Conservation (phyloP, 1,139 yeast species). For the Zygosaccharomyces pseudobailii region DNA sequence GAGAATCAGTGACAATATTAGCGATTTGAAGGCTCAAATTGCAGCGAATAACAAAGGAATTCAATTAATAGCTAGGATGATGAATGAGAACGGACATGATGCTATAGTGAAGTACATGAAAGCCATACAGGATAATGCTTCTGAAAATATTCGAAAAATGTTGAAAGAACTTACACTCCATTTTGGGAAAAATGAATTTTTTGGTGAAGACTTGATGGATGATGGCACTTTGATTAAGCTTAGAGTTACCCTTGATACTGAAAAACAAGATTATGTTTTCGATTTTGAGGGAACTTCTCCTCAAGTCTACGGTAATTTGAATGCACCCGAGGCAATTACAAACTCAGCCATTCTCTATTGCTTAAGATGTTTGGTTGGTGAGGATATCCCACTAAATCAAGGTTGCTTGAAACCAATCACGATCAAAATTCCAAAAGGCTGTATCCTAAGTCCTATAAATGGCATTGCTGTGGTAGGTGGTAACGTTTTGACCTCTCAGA, state of each 20-base stretch:
- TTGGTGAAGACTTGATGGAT: slow-evolving; percentile 42
- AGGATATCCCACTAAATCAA: slow-evolving; percentile 76
- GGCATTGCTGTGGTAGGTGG: slow-evolving; percentile 89
- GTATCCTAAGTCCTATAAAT: slow-evolving; percentile 61
- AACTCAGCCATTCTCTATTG: slow-evolving; percentile 79
- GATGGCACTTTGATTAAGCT: slow-evolving; percentile 43
- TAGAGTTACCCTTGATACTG: slow-evolving; percentile 38
- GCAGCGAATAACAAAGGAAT: slow-evolving; percentile 48
- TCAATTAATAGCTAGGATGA: slow-evolving; percentile 37
- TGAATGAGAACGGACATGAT: slow-evolving; percentile 37
- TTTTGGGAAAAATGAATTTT: slow-evolving; percentile 24
- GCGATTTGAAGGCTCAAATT: slow-evolving; percentile 47
- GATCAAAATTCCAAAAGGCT: slow-evolving; percentile 60
- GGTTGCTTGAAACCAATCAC: slow-evolving; percentile 73
- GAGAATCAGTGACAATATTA: slow-evolving; percentile 42
- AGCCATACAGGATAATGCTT: slow-evolving; percentile 43
- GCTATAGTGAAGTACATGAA: slow-evolving; percentile 41
- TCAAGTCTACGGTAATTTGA: slow-evolving; percentile 56
- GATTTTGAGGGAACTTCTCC: slow-evolving; percentile 50
- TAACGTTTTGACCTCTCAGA: slow-evolving; percentile 77
- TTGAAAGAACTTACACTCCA: slow-evolving; percentile 31
- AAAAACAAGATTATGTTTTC: slow-evolving; percentile 38
- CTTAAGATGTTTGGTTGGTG: slow-evolving; percentile 64
- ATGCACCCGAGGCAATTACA: slow-evolving; percentile 69
- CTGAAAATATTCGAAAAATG: slow-evolving; percentile 37